A percentile compares a stretch with the other conserved stretches of the same genome.
phyloP scores from a whole-genome alignment of 129 eudicot species.

The Mikania micrantha region DNA sequence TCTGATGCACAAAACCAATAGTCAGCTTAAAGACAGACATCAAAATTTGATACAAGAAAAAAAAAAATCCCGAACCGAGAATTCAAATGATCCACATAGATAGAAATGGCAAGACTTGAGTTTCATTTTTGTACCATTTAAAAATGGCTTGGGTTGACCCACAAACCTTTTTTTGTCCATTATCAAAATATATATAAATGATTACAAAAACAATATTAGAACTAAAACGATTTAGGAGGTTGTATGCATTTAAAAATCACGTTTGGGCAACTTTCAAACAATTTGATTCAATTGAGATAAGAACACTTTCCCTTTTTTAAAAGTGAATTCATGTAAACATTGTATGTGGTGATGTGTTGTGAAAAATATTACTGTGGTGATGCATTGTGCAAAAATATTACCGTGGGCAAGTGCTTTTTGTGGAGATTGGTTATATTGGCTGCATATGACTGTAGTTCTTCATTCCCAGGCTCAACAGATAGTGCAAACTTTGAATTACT shows the following conservation, averaged over 20 bases:
- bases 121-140: too few relatives aligned
- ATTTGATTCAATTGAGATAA: too few relatives aligned
- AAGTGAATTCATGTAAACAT: too few relatives aligned
- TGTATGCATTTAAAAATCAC: neutral
- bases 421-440: constrained; percentile 57
- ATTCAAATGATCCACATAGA: neutral
- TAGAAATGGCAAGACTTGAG: neutral
- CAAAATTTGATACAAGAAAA: neutral
- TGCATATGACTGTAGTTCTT: constrained; percentile 70
- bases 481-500: constrained; percentile 93
- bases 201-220: too few relatives aligned
- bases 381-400: too few relatives aligned
- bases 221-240: neutral
- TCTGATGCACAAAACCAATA: constrained; percentile 37
- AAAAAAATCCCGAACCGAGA: neutral
- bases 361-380: too few relatives aligned
- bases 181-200: too few relatives aligned
- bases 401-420: constrained; percentile 85
- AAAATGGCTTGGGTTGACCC: too few relatives aligned
- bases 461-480: constrained; percentile 78
- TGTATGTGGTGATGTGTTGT: too few relatives aligned
- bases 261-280: neutral
- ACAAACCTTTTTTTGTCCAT: too few relatives aligned
- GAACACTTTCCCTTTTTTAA: too few relatives aligned
- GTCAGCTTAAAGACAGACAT: neutral